Evolutionary conservation across 2,329 filamentous ascomycete species (phyloP).

Genomic region (Paecilomyces variotii): DNA sequence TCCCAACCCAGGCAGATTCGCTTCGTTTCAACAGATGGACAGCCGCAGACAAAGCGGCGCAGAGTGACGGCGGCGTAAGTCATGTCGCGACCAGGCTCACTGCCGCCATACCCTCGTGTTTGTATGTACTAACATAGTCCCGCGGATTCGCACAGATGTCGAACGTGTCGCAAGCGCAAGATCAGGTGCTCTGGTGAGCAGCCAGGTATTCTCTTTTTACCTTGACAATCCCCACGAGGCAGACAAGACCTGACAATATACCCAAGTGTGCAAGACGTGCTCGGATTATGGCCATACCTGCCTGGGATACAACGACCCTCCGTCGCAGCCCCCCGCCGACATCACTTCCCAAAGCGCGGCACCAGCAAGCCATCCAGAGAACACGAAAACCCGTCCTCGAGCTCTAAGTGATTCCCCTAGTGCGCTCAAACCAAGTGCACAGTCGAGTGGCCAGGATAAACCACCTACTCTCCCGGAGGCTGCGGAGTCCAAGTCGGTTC

Average conservation of each 20-base stretch:
- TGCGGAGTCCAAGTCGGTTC: conserved; percentile 7
- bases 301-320: conserved; percentile 55
- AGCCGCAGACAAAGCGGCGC: conserved; percentile 69
- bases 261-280: conserved; percentile 58
- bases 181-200: conserved; percentile 68
- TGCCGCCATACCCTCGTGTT: background rate
- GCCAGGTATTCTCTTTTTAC: conserved; percentile 36
- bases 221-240: conserved; percentile 4
- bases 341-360: conserved; percentile 16
- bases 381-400: conserved; percentile 9
- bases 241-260: conserved; percentile 3
- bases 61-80: conserved; percentile 70
- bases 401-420: conserved; percentile 22
- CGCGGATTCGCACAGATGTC: conserved; percentile 44
- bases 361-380: conserved; percentile 12
- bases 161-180: conserved; percentile 68
- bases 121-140: conserved; percentile 6
- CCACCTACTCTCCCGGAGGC: conserved; percentile 7
- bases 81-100: conserved; percentile 6
- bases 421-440: conserved; percentile 6
- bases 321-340: conserved; percentile 24
- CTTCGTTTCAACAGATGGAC: conserved; percentile 75
- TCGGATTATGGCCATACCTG: conserved; percentile 63
- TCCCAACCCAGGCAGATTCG: conserved; percentile 48
- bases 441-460: conserved; percentile 5